Evolutionary conservation across 2,329 filamentous ascomycete genomes (phyloP).

Genomic region (Trichoderma harzianum): DNA sequence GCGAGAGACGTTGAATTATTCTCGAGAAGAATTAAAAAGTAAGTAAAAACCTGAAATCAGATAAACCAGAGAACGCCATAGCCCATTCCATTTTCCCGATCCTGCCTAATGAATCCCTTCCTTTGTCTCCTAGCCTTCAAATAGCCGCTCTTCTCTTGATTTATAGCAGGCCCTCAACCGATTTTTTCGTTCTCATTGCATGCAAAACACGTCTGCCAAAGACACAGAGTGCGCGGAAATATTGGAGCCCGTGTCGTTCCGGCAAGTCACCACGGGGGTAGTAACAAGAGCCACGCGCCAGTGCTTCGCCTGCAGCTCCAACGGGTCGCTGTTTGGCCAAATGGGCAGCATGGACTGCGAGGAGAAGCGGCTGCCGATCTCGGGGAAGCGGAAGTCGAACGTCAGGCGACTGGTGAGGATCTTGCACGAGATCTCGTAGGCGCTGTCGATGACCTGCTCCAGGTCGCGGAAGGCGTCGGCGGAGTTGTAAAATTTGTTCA

Average conservation of each 20-base stretch:
- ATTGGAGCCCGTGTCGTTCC: slow-evolving; percentile 47
- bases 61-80: background rate
- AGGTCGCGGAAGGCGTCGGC: slow-evolving; percentile 42
- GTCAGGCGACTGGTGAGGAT: slow-evolving; percentile 45
- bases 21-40: background rate
- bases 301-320: slow-evolving; percentile 48
- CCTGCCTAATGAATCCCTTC: background rate
- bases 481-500: slow-evolving; percentile 35
- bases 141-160: background rate
- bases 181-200: slow-evolving; percentile 34
- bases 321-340: slow-evolving; percentile 40
- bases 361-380: slow-evolving; percentile 48
- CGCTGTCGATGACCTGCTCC: slow-evolving; percentile 37
- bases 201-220: slow-evolving; percentile 48
- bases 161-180: background rate
- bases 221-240: slow-evolving; percentile 44
- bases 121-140: background rate
- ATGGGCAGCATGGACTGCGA: slow-evolving; percentile 46
- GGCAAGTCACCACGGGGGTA: slow-evolving; percentile 52
- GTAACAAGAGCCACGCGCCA: slow-evolving; percentile 52
- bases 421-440: slow-evolving; percentile 45
- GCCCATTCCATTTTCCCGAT: background rate
- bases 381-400: slow-evolving; percentile 49
- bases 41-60: background rate
- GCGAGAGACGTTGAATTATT: background rate